Conservation (phyloP, 164 flowering plant species). For the Akebia trifoliata region DNA sequence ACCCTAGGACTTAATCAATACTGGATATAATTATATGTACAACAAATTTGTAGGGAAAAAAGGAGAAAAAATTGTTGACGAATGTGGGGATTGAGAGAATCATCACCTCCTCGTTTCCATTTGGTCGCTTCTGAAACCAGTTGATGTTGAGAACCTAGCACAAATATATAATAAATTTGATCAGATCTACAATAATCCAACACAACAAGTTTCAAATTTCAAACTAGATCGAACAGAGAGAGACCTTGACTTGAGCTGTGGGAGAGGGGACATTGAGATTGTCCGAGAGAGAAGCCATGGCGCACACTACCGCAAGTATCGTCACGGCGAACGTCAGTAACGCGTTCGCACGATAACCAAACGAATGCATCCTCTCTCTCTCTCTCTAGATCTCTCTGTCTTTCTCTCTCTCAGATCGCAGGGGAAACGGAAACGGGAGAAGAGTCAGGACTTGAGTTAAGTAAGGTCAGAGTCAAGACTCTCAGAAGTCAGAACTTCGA, state of each 20-base stretch:
- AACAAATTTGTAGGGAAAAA: too few relatives aligned
- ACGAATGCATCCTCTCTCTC: conserved; percentile 59
- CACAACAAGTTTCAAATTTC: conserved; percentile 1
- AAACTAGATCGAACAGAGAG: background rate
- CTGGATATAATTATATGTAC: too few relatives aligned
- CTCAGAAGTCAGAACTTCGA: too few relatives aligned
- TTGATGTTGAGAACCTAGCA: conserved; percentile 65
- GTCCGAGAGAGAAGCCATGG: conserved; percentile 72
- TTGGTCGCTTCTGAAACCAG: conserved; percentile 79
- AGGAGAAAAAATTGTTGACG: too few relatives aligned
- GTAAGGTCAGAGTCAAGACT: too few relatives aligned
- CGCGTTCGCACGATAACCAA: conserved; percentile 72
- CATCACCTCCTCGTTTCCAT: conserved; percentile 84
- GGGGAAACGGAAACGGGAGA: too few relatives aligned
- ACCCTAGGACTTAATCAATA: too few relatives aligned
- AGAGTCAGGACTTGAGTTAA: too few relatives aligned
- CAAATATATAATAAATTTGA: background rate
- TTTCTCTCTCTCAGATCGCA: background rate
- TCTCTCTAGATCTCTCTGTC: conserved; percentile 4
- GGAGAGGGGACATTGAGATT: conserved; percentile 64
- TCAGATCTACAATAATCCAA: conserved; percentile 1
- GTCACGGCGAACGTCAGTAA: conserved; percentile 68
- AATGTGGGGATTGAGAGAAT: too few relatives aligned
- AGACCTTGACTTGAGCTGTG: conserved; percentile 55
- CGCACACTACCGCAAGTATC: conserved; percentile 71